A percentile compares a stretch with the other conserved stretches of the same genome.
Conservation (phyloP, 2,329 filamentous ascomycete genomes). For the Phaeophleospora eucalypticola region DNA sequence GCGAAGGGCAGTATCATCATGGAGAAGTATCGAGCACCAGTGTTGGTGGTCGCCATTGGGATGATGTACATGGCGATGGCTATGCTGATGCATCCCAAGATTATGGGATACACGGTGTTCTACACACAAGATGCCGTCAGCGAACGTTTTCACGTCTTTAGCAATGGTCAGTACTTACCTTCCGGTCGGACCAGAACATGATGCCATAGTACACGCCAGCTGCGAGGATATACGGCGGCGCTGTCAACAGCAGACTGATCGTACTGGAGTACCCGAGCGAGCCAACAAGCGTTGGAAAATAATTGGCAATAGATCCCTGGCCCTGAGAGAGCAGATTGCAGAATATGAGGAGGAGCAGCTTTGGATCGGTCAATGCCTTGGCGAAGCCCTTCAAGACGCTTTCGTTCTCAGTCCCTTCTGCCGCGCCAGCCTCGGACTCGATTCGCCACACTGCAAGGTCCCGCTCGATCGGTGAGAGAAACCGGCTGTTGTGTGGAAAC, state of each 20-base stretch:
- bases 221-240: slow-evolving; percentile 33
- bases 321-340: slow-evolving; percentile 34
- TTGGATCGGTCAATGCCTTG: slow-evolving; percentile 30
- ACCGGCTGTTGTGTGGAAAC: slow-evolving; percentile 30
- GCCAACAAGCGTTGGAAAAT: slow-evolving; percentile 26
- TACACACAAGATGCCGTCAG: too few relatives aligned
- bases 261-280: slow-evolving; percentile 32
- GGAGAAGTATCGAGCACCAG: slow-evolving; percentile 19
- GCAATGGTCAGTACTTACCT: too few relatives aligned
- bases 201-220: slow-evolving; percentile 10
- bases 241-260: slow-evolving; percentile 30
- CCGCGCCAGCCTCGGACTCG: slow-evolving; percentile 27
- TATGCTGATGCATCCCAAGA: slow-evolving; percentile 5
- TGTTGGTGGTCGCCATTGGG: slow-evolving; percentile 13
- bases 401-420: slow-evolving; percentile 20
- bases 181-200: slow-evolving; percentile 7
- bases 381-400: slow-evolving; percentile 24
- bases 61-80: slow-evolving; percentile 9
- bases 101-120: neutral
- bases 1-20: slow-evolving; percentile 35
- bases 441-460: slow-evolving; percentile 28
- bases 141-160: too few relatives aligned
- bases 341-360: slow-evolving; percentile 31
- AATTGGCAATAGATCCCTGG: slow-evolving; percentile 28
- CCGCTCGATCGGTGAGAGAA: slow-evolving; percentile 25